These are phyloP conservation scores for Chrysoporthe deuterocubensis DNA, from an alignment of 2,329 filamentous ascomycete species.

Conservation along the genomic window DNA sequence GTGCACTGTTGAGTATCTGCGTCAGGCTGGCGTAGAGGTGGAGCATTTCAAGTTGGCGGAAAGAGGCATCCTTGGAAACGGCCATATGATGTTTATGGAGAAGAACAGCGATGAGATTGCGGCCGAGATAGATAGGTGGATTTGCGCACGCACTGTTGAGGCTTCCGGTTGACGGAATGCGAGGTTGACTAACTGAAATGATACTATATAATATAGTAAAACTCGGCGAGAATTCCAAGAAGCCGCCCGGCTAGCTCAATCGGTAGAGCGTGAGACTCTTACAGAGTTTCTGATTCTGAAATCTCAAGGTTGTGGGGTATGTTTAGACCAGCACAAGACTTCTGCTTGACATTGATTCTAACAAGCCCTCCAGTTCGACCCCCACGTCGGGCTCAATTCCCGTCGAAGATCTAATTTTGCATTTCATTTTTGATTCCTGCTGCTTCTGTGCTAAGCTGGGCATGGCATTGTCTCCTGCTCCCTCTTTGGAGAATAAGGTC, in stretches of 20 bases:
- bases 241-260: conserved; percentile 65
- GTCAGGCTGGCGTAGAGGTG: conserved; percentile 45
- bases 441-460: neutral
- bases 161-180: neutral
- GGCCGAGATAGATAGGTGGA: conserved; percentile 1
- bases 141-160: conserved; percentile 1
- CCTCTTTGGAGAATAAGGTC: too few species aligned
- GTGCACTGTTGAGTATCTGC: conserved; percentile 45
- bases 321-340: neutral
- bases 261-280: conserved; percentile 76
- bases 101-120: conserved; percentile 48
- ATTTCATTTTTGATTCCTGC: neutral
- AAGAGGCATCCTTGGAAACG: conserved; percentile 48
- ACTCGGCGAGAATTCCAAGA: neutral
- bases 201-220: neutral
- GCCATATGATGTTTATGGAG: conserved; percentile 54
- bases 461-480: neutral
- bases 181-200: too few species aligned
- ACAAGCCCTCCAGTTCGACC: conserved; percentile 30
- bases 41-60: conserved; percentile 44
- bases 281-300: conserved; percentile 31
- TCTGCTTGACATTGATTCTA: neutral
- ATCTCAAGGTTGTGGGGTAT: conserved; percentile 18
- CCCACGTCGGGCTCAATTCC: conserved; percentile 36
- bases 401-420: conserved; percentile 24